Conservation (phyloP, 805 yeast genomes). For the Yarrowia yakushimensis region DNA sequence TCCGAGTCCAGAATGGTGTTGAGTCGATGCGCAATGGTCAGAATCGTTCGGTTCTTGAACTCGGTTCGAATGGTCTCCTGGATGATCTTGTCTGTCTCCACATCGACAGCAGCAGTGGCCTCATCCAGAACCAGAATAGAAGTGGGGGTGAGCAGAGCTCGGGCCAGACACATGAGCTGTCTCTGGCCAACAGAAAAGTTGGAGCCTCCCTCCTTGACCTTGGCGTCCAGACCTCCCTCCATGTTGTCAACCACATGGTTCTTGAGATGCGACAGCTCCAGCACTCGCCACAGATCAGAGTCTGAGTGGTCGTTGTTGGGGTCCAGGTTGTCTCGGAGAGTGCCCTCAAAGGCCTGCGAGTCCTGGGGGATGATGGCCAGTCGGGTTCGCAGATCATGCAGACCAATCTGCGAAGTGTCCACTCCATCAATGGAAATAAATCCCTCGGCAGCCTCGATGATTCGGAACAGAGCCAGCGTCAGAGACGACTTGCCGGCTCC, state of each 20-base stretch:
- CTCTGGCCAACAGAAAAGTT: slow-evolving; percentile 86
- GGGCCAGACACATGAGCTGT: slow-evolving; percentile 77
- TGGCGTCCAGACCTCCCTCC: slow-evolving; percentile 54
- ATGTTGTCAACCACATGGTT: slow-evolving; percentile 51
- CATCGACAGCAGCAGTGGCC: slow-evolving; percentile 88
- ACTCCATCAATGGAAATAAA: slow-evolving; percentile 67
- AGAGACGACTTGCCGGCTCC: slow-evolving; percentile 94
- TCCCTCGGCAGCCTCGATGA: slow-evolving; percentile 76
- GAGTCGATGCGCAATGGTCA: slow-evolving; percentile 86
- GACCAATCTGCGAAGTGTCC: slow-evolving; percentile 63
- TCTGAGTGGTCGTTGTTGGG: slow-evolving; percentile 68
- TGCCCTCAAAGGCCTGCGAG: slow-evolving; percentile 86
- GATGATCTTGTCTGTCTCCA: slow-evolving; percentile 73
- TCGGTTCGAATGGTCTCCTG: slow-evolving; percentile 75
- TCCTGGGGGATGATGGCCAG: slow-evolving; percentile 91
- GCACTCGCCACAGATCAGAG: slow-evolving; percentile 76
- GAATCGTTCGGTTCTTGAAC: slow-evolving; percentile 70
- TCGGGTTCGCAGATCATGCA: slow-evolving; percentile 70
- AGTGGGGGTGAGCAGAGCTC: slow-evolving; percentile 74
- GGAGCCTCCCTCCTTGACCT: slow-evolving; percentile 72
- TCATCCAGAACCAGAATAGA: slow-evolving; percentile 79
- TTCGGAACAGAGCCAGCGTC: slow-evolving; percentile 77
- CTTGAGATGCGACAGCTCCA: slow-evolving; percentile 75
- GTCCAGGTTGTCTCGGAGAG: slow-evolving; percentile 80
- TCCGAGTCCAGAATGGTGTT: slow-evolving; percentile 87